Evolutionary conservation across 768 basidiomycete genomes (phyloP), one percentile per base, ranked within the genome.

Genomic region (Erythrobasidium yunnanense): DNA sequence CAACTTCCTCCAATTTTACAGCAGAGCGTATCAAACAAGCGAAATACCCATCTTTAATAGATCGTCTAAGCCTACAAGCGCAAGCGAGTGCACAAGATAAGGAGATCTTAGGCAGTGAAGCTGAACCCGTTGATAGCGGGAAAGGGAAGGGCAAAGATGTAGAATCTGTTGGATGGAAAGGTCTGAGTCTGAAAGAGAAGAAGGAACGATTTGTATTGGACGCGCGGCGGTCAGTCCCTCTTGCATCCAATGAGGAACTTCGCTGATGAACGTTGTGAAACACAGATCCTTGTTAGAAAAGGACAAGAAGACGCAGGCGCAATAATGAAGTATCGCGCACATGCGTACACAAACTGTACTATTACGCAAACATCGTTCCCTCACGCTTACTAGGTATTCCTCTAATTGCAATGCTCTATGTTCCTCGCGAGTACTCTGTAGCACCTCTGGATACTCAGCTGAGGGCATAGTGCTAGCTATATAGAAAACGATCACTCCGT

Each of bases 181-280:
- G 18, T 20, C 46, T 63, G 60, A 51, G 32, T 27, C 32, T 63
- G 60, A n/a, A 49, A 27, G 60, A 63, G 49, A 63, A 51, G 60
- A 63, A 63, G 38, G 60, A 46, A 23, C 29, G 49, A 25, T 2
- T 63, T 6, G 60, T 63, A 11, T 49, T 63, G 22, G 46, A 49
- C n/a, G 60, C 60, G 2, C 25, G 60, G 49, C 30, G 60, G 60
- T 63, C 25, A 20, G 57, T 49, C n/a, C 29, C 27, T 60, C 8
- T 30, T 55, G 18, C 23, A 6, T 20, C 29, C 5, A 27, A 27
- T 45, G 42, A 20, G 22, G 42, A 15, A 15, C 20, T 27, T 13
- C 11, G 25, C 54, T 55, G 7, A 55, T 33, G 29, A 25, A 29
- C 35, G n/a, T 18, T 22, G 11, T 34, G 29, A 34, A 8, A 23